Conservation (phyloP, 768 basidiomycete genomes). For the Russula vinacea region DNA sequence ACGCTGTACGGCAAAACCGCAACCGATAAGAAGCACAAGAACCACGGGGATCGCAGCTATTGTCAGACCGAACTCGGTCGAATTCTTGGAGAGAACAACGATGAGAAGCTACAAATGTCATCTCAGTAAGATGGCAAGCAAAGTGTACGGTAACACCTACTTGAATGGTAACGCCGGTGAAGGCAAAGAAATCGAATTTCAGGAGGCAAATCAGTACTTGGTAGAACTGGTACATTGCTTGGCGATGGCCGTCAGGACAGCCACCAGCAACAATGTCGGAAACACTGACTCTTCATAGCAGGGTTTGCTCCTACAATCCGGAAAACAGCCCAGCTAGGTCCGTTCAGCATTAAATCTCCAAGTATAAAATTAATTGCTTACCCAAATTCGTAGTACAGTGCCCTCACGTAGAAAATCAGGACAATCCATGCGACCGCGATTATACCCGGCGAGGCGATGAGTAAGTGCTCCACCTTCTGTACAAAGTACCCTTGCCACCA, state of each 20-base stretch:
- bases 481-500: conserved; percentile 54
- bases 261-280: not conserved
- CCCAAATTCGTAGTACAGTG: conserved; percentile 82
- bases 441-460: conserved; percentile 69
- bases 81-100: conserved; percentile 58
- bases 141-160: conserved; percentile 37
- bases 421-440: conserved; percentile 64
- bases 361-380: conserved; percentile 37
- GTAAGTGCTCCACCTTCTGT: conserved; percentile 57
- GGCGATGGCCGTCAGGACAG: conserved; percentile 18
- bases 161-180: conserved; percentile 87
- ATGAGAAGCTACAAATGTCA: conserved; percentile 63
- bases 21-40: conserved; percentile 59
- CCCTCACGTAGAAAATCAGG: conserved; percentile 64
- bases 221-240: conserved; percentile 87
- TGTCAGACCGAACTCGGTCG: conserved; percentile 78
- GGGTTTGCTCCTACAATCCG: conserved; percentile 86
- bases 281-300: conserved; percentile 68
- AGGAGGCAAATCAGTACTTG: conserved; percentile 84
- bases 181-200: conserved; percentile 89
- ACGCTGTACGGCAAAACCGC: conserved; percentile 67
- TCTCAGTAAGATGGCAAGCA: conserved; percentile 9
- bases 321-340: conserved; percentile 79
- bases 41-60: conserved; percentile 82
- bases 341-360: not conserved